Evolutionary conservation across 345 rosid genomes (phyloP), one percentile per base, ranked within the genome.

Genomic region (Syzygium grande): DNA sequence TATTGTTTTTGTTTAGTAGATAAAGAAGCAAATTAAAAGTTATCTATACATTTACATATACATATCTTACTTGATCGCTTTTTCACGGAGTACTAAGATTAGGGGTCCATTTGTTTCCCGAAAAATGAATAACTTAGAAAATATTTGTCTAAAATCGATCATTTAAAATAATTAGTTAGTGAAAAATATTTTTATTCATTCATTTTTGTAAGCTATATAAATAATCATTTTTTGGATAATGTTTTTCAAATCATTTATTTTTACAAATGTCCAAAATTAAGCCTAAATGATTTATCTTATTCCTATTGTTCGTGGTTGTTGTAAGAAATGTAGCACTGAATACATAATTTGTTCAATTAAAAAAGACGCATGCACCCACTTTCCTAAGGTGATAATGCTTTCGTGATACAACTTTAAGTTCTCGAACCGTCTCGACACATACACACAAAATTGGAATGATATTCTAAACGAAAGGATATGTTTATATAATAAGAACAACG

Each of bases 341-440:
- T 25, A 56, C 0, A 27, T 12, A 56, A 27, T 23, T 56, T 56
- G 61, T 56, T 56, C n/a, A 27, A 27, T 23, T 27, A 56, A 56
- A n/a, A n/a, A n/a, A 58, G 4, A 12, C 63, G 7, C 29, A n/a
- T n/a, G 29, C 29, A n/a, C 63, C 27, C 15, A 11, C 63, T 58
- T 54, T 58, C 63, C 63, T 11, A 25, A 58, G 63, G 29, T 6
- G 4, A 58, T 58, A 25, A 58, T 25, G 15, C 63, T 14, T 29
- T 4, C 29, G 11, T 23, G 8, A 58, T 58, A 58, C 29, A 25
- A 58, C 0, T 58, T 25, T 23, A 41, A 58, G 3, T n/a, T 58
- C 65, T 58, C 65, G 0, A 58, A 25, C 63, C 63, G 29, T 25
- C 27, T 58, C 29, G 0, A 58, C 15, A 4, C 7, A 0, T 7